Conservation (phyloP, 2,329 filamentous ascomycete genomes). For the Alternaria viburni region DNA sequence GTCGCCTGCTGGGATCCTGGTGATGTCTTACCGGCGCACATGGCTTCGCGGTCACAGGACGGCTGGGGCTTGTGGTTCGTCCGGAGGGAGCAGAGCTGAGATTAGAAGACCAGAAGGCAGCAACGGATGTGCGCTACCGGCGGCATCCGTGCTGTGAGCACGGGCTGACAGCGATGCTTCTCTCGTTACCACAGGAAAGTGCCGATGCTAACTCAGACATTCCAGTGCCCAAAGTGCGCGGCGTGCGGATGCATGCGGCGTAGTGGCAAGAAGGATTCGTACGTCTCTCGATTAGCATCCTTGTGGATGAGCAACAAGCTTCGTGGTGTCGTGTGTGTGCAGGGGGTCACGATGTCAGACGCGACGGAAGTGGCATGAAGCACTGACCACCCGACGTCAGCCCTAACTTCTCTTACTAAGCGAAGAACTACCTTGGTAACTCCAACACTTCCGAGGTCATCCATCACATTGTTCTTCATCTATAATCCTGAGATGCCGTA, state of each 20-base stretch:
- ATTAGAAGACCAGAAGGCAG: slow-evolving; percentile 4
- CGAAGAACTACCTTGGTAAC: neutral
- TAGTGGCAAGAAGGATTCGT: neutral
- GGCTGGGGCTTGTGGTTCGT: slow-evolving; percentile 18
- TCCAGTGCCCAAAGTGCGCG: neutral
- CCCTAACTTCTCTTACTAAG: slow-evolving; percentile 4
- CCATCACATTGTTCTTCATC: neutral
- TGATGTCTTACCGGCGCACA: slow-evolving; percentile 18
- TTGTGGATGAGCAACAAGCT: neutral
- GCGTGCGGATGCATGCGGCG: neutral
- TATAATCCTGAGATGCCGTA: too few species aligned
- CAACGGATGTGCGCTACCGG: slow-evolving; percentile 10
- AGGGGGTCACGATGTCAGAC: neutral
- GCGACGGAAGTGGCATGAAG: neutral
- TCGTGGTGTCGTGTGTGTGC: neutral
- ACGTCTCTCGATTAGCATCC: neutral
- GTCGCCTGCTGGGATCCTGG: neutral
- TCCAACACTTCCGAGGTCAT: neutral
- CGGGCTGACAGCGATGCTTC: neutral
- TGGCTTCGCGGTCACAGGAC: slow-evolving; percentile 4
- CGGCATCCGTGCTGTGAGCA: slow-evolving; percentile 9
- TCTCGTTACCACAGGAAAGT: neutral
- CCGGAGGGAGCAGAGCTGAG: neutral
- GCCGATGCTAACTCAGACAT: neutral
- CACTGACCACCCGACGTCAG: slow-evolving; percentile 5